These are phyloP conservation scores for Pleoardoris graminearum DNA, from an alignment of 2,329 filamentous ascomycete species.

Conservation along the genomic window DNA sequence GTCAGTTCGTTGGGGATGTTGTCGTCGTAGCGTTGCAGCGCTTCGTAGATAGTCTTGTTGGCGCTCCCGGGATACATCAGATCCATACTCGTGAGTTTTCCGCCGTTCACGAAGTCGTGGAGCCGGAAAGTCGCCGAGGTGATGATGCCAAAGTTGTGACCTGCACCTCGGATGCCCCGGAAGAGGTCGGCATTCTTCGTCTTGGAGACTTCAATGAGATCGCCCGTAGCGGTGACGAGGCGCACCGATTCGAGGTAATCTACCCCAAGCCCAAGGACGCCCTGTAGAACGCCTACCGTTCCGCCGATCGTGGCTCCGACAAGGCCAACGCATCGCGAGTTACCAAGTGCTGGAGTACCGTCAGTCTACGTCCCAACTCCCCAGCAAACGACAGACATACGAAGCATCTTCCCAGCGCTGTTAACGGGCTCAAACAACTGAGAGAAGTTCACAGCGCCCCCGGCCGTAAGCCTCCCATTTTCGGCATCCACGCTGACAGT, in stretches of 20 bases:
- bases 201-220: slow-evolving; percentile 32
- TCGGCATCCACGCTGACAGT: background rate
- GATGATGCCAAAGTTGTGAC: slow-evolving; percentile 43
- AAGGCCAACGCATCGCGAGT: slow-evolving; percentile 46
- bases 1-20: no score
- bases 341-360: background rate
- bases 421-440: background rate
- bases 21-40: no score
- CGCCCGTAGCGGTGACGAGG: slow-evolving; percentile 35
- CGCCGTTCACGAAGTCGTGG: no score
- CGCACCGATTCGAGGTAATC: slow-evolving; percentile 16
- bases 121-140: slow-evolving; percentile 15
- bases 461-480: background rate
- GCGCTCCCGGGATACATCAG: no score
- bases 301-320: slow-evolving; percentile 60
- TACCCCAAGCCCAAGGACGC: slow-evolving; percentile 40
- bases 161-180: slow-evolving; percentile 43
- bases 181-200: slow-evolving; percentile 41
- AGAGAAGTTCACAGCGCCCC: background rate
- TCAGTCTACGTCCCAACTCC: no score
- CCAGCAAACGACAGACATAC: background rate
- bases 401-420: background rate
- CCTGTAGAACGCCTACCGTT: slow-evolving; percentile 58
- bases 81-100: no score
- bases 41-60: no score